phyloP scores from a whole-genome alignment of 768 basidiomycete species.

The Amanita pseudoporphyria region DNA sequence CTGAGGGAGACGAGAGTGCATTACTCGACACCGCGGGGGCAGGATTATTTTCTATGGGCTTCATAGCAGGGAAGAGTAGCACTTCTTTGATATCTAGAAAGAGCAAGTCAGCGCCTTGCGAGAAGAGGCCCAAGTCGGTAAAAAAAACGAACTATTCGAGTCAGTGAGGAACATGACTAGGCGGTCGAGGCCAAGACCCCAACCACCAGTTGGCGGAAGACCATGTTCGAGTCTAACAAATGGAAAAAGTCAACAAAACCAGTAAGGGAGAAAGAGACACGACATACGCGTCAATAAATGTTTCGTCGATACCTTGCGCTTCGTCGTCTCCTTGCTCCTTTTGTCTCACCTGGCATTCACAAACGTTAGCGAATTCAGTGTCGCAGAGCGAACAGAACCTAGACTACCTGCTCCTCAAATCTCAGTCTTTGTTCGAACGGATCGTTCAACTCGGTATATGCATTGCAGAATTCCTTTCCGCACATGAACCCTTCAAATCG shows the following conservation, averaged over 20 bases:
- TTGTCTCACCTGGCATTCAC: constrained; percentile 50
- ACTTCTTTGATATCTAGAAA: constrained; percentile 89
- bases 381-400: constrained; percentile 3
- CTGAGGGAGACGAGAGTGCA: neutral
- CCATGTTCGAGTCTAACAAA: constrained; percentile 81
- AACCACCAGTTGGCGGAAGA: constrained; percentile 94
- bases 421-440: constrained; percentile 92
- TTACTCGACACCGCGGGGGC: neutral
- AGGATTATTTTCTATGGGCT: constrained; percentile 48
- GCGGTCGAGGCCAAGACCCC: constrained; percentile 94
- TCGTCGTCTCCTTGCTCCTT: constrained; percentile 98
- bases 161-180: constrained; percentile 98
- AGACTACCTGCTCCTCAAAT: constrained; percentile 93
- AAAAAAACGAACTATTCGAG: constrained; percentile 63
- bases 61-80: constrained; percentile 94
- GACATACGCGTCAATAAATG: constrained; percentile 86
- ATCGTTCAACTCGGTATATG: constrained; percentile 99
- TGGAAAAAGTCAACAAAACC: constrained; percentile 4
- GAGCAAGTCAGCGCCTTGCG: constrained; percentile 2
- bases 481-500: constrained; percentile 99
- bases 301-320: constrained; percentile 95
- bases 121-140: constrained; percentile 9
- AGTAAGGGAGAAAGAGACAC: neutral
- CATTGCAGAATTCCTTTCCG: constrained; percentile 97
- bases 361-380: neutral